Evolutionary conservation across 257 asterid species (phyloP).

Genomic region (Craterostigma plantagineum): DNA sequence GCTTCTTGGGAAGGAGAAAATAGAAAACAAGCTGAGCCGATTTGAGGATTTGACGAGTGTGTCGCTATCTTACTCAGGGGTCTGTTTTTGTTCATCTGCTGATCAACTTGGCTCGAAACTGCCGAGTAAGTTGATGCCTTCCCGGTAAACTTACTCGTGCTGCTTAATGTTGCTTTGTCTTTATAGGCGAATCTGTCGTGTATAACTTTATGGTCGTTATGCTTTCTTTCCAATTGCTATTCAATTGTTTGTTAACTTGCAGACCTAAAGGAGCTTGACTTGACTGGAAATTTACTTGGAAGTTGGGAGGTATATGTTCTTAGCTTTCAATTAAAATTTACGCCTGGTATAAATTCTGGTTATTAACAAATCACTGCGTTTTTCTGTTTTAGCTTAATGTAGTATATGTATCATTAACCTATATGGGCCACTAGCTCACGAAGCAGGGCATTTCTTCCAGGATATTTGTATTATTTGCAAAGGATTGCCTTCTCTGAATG

Average conservation of each 20-base stretch:
- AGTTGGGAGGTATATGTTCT: constrained; percentile 63
- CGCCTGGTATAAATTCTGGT: neutral
- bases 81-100: constrained; percentile 44
- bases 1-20: constrained; percentile 70
- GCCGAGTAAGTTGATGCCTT: constrained; percentile 45
- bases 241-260: constrained; percentile 17
- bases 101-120: constrained; percentile 29
- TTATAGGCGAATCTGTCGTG: neutral
- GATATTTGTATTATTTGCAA: constrained; percentile 58
- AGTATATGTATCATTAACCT: neutral
- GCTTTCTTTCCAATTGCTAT: too few relatives aligned
- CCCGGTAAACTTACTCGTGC: constrained; percentile 1
- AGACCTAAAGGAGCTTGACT: constrained; percentile 89
- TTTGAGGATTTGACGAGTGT: constrained; percentile 74
- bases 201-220: too few relatives aligned
- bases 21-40: constrained; percentile 64
- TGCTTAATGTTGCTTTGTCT: neutral
- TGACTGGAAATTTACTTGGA: constrained; percentile 71
- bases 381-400: neutral
- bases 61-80: constrained; percentile 62
- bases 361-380: neutral
- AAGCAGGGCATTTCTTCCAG: constrained; percentile 21
- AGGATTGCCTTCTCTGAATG: constrained; percentile 49
- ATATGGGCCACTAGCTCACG: neutral
- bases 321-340: neutral